Percentiles rank a stretch among this genome's conserved stretches.
Evolutionary conservation across 2,329 filamentous ascomycete species (phyloP).

Genomic region (Phyllosticta ampelicida): DNA sequence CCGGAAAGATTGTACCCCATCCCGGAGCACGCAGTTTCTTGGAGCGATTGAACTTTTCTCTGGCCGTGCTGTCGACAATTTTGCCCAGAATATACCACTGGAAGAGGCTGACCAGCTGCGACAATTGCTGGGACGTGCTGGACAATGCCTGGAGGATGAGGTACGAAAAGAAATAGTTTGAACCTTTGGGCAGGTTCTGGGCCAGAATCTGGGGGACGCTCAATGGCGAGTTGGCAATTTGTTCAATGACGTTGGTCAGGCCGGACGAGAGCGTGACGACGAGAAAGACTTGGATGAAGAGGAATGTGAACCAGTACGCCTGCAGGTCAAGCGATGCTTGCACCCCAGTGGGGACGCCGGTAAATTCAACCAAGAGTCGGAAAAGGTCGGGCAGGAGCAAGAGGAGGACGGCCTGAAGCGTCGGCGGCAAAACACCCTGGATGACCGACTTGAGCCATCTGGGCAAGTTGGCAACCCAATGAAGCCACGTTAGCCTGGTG

Average conservation of each 20-base stretch:
- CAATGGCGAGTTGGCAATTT: conserved; percentile 54
- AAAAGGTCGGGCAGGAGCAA: conserved; percentile 73
- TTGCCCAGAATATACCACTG: conserved; percentile 74
- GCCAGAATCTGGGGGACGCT: conserved; percentile 63
- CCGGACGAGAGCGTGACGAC: conserved; percentile 79
- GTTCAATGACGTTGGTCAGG: conserved; percentile 53
- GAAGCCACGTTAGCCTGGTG: conserved; percentile 54
- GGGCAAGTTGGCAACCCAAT: conserved; percentile 56
- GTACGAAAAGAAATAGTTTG: conserved; percentile 98
- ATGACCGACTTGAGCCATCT: conserved; percentile 53
- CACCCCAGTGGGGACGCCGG: conserved; percentile 74
- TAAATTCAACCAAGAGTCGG: conserved; percentile 57
- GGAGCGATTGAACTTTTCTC: conserved; percentile 77
- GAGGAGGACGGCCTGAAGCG: conserved; percentile 66
- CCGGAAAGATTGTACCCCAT: conserved; percentile 91
- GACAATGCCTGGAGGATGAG: conserved; percentile 74
- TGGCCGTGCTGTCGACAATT: conserved; percentile 69
- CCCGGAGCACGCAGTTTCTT: conserved; percentile 65
- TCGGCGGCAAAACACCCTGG: conserved; percentile 76
- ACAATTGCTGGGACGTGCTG: conserved; percentile 69
- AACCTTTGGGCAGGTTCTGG: conserved; percentile 67
- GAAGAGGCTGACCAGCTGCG: conserved; percentile 71
- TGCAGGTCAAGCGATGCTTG: conserved; percentile 76
- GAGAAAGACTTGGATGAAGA: conserved; percentile 91
- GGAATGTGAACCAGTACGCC: conserved; percentile 82